Conservation (phyloP, 306 rosid genomes). For the Cyclanthera cordifolia region DNA sequence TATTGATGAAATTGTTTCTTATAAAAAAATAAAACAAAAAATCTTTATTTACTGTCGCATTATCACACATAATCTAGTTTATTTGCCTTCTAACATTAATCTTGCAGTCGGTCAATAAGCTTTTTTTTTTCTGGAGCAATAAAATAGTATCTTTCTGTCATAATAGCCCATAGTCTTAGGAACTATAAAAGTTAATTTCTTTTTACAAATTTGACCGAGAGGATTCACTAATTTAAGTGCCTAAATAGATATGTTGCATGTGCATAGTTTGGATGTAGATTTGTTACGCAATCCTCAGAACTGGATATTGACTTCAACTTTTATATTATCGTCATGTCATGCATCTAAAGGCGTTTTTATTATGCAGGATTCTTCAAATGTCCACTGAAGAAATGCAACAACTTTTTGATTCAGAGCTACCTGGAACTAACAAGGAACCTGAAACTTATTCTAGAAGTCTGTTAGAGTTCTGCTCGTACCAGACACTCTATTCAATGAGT, state of each 20-base stretch:
- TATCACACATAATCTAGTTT: neutral
- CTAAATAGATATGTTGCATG: neutral
- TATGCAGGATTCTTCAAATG: constrained; percentile 50
- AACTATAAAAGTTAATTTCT: neutral
- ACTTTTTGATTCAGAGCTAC: constrained; percentile 54
- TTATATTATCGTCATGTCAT: neutral
- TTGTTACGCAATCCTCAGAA: neutral
- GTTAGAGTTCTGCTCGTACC: constrained; percentile 63
- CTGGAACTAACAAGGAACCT: constrained; percentile 42
- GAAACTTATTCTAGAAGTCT: constrained; percentile 56
- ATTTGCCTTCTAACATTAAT: neutral
- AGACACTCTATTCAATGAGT: constrained; percentile 36
- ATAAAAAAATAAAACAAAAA: no score
- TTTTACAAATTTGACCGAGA: neutral
- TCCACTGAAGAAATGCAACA: constrained; percentile 54
- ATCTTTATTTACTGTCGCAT: neutral
- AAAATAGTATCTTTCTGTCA: neutral
- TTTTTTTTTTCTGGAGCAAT: neutral
- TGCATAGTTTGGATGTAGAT: neutral
- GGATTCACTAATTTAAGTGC: neutral
- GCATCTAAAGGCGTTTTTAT: constrained; percentile 8
- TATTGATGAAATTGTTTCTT: no score
- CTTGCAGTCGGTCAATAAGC: neutral
- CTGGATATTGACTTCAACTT: neutral
- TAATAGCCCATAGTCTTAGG: neutral